phyloP scores from a whole-genome alignment of 2,329 filamentous ascomycete genomes.

The Pestalotiopsis sp. region DNA sequence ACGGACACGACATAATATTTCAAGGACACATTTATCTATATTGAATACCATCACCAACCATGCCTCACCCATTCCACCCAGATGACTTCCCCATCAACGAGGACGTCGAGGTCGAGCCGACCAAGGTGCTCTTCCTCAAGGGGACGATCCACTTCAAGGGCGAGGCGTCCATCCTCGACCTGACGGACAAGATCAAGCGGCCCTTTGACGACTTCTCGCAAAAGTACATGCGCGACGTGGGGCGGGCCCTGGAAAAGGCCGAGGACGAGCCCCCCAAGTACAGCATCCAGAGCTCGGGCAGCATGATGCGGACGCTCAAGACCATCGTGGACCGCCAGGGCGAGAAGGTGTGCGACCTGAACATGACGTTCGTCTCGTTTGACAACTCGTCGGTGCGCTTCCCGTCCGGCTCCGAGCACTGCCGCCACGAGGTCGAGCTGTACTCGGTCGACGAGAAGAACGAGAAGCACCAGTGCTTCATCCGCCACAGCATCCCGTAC shows the following conservation, averaged over 20 bases:
- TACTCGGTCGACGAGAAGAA: conserved; percentile 31
- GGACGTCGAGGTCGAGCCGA: conserved; percentile 27
- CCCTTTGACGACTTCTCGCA: conserved; percentile 33
- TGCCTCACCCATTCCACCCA: conserved; percentile 36
- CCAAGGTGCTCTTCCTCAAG: conserved; percentile 31
- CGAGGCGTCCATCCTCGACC: conserved; percentile 30
- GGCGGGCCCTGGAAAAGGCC: conserved; percentile 24
- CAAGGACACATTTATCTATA: neutral
- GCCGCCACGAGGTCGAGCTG: conserved; percentile 34
- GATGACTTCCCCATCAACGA: conserved; percentile 37
- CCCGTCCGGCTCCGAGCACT: conserved; percentile 30
- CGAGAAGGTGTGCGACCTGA: conserved; percentile 33
- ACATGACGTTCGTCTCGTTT: conserved; percentile 39
- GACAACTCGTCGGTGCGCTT: conserved; percentile 31
- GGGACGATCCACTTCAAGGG: conserved; percentile 37
- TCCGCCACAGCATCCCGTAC: conserved; percentile 35
- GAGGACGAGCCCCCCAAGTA: conserved; percentile 22
- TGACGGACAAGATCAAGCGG: conserved; percentile 26
- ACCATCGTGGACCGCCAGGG: conserved; percentile 30
- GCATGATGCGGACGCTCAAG: conserved; percentile 40
- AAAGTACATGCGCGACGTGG: conserved; percentile 30
- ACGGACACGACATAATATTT: too few relatives aligned
- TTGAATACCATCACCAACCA: conserved; percentile 17
- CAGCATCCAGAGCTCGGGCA: conserved; percentile 32
- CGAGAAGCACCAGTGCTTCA: conserved; percentile 36